Conservation (phyloP, 345 rosid genomes). For the Gossypium turneri region DNA sequence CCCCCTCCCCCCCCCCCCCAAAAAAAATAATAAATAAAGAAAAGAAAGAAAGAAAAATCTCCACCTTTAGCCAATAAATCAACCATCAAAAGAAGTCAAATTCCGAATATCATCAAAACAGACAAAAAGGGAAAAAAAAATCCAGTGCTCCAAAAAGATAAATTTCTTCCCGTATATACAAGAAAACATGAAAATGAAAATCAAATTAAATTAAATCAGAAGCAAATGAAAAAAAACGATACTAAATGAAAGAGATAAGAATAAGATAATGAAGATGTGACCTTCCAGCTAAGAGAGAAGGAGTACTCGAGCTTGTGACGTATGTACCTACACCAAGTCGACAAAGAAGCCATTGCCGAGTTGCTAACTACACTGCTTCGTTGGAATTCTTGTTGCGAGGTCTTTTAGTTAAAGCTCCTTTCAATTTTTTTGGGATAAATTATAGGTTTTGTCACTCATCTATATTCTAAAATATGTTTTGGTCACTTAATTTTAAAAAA, state of each 20-base stretch:
- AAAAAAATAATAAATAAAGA: neutral
- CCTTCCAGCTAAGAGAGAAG: conserved; percentile 57
- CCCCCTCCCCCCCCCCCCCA: no score
- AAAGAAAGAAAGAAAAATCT: neutral
- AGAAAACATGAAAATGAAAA: neutral
- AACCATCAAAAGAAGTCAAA: neutral
- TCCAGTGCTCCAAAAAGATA: neutral
- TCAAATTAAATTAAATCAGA: neutral
- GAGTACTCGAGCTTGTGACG: conserved; percentile 71
- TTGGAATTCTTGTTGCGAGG: no score
- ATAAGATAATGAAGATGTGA: conserved; percentile 16
- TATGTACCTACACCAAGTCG: conserved; percentile 77
- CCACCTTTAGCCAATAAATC: neutral
- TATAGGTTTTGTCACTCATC: no score
- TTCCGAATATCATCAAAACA: neutral
- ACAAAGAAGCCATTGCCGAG: conserved; percentile 57
- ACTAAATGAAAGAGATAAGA: neutral
- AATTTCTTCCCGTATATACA: neutral
- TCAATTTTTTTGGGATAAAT: neutral
- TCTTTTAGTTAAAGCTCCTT: neutral
- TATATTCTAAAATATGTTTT: no score
- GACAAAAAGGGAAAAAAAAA: neutral
- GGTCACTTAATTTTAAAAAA: no score
- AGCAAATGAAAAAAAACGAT: neutral
- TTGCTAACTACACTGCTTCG: neutral